Conservation (phyloP, 192 early-diverging fungal genomes). For the Gryganskiella cystojenkinii region DNA sequence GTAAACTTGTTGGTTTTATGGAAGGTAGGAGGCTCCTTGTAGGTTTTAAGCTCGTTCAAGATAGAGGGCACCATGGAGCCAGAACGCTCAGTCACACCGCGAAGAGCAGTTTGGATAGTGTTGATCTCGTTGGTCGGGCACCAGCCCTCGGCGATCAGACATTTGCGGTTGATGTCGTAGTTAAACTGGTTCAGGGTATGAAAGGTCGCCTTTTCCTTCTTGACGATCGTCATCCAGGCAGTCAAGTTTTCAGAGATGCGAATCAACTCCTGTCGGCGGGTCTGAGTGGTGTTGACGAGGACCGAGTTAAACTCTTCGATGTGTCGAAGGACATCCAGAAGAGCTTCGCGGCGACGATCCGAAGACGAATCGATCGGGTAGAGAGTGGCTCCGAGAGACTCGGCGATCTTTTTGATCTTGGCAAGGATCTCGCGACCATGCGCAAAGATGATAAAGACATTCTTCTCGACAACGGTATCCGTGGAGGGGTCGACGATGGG, state of each 20-base stretch:
- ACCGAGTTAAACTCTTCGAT: slow-evolving; percentile 92
- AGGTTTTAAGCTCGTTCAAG: slow-evolving; percentile 86
- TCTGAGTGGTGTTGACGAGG: slow-evolving; percentile 86
- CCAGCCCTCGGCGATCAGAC: slow-evolving; percentile 99
- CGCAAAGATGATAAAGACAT: slow-evolving; percentile 98
- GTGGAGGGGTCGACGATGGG: slow-evolving; percentile 90
- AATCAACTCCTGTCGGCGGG: slow-evolving; percentile 85
- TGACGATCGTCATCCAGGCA: slow-evolving; percentile 90
- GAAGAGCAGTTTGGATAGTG: slow-evolving; percentile 84
- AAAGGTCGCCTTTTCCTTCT: slow-evolving; percentile 98
- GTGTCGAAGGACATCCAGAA: slow-evolving; percentile 81
- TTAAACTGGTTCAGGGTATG: slow-evolving; percentile 97
- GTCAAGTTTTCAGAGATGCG: slow-evolving; percentile 88
- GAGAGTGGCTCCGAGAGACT: slow-evolving; percentile 94
- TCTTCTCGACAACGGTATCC: slow-evolving; percentile 92
- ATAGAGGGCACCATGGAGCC: slow-evolving; percentile 91
- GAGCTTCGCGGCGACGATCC: slow-evolving; percentile 88
- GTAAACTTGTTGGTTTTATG: slow-evolving; percentile 98
- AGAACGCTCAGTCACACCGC: slow-evolving; percentile 74
- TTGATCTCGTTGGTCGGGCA: slow-evolving; percentile 89
- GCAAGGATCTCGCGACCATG: slow-evolving; percentile 91
- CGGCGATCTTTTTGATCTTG: slow-evolving; percentile 94
- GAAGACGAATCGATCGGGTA: slow-evolving; percentile 87
- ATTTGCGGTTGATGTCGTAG: slow-evolving; percentile 93
- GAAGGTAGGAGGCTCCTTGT: slow-evolving; percentile 93